phyloP scores from a whole-genome alignment of 2,329 filamentous ascomycete species.

The Pseudocercospora fuligena region DNA sequence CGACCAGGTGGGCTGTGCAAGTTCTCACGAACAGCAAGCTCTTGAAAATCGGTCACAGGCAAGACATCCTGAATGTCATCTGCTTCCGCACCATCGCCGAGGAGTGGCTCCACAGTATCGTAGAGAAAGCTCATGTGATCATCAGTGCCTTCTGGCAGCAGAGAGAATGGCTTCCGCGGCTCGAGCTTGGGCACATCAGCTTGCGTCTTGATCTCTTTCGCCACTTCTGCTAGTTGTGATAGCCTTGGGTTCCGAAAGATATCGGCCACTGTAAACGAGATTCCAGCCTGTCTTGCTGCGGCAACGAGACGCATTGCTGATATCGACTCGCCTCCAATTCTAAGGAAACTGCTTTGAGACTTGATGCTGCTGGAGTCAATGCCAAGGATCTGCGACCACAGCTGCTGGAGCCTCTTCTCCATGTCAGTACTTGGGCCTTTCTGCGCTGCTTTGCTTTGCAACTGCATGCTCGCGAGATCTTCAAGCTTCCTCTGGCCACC shows the following conservation, averaged over 20 bases:
- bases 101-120: constrained; percentile 10
- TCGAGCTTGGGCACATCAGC: background rate
- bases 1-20: constrained; percentile 19
- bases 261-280: constrained; percentile 48
- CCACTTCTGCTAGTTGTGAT: background rate
- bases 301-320: constrained; percentile 52
- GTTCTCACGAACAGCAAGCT: constrained; percentile 22
- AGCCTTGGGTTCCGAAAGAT: constrained; percentile 29
- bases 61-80: constrained; percentile 25
- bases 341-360: constrained; percentile 61
- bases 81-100: constrained; percentile 1
- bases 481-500: constrained; percentile 48
- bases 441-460: constrained; percentile 32
- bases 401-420: constrained; percentile 61
- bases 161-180: constrained; percentile 14
- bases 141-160: background rate
- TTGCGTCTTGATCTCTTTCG: background rate
- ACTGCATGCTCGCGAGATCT: constrained; percentile 39
- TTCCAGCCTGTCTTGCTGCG: constrained; percentile 42
- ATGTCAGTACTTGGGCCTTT: constrained; percentile 53
- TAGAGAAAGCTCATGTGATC: constrained; percentile 13
- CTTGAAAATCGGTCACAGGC: constrained; percentile 35
- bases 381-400: constrained; percentile 56
- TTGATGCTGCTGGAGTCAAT: constrained; percentile 54
- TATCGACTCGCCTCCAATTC: constrained; percentile 52